A percentile compares a stretch with the other conserved stretches of the same genome.
Conservation (phyloP, 2,329 filamentous ascomycete species). For the Diaporthe vexans region DNA sequence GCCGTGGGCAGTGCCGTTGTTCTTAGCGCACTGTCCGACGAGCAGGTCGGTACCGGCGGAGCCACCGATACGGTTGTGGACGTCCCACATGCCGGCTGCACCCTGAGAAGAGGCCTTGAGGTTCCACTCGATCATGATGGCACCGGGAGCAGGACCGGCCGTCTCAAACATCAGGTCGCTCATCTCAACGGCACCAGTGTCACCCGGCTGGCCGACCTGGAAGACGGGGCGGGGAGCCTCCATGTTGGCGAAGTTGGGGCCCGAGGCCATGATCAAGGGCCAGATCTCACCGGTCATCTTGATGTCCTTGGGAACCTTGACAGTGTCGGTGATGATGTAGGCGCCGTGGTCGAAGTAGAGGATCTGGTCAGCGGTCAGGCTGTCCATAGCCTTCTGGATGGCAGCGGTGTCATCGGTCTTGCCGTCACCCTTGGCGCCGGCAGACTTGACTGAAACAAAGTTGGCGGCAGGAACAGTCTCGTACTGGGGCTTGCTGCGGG, state of each 20-base stretch:
- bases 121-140: slow-evolving; percentile 94
- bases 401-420: slow-evolving; percentile 87
- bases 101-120: slow-evolving; percentile 77
- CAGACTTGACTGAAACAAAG: slow-evolving; percentile 87
- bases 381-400: slow-evolving; percentile 84
- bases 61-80: slow-evolving; percentile 94
- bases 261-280: slow-evolving; percentile 89
- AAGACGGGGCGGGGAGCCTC: slow-evolving; percentile 86
- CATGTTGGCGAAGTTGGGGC: slow-evolving; percentile 79
- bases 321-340: slow-evolving; percentile 78
- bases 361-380: slow-evolving; percentile 72
- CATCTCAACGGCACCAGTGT: slow-evolving; percentile 87
- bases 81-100: slow-evolving; percentile 88
- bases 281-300: slow-evolving; percentile 93
- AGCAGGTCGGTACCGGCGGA: slow-evolving; percentile 87
- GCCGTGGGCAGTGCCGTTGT: slow-evolving; percentile 71
- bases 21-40: slow-evolving; percentile 84
- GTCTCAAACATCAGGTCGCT: slow-evolving; percentile 90
- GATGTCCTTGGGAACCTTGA: slow-evolving; percentile 82
- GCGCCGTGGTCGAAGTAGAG: slow-evolving; percentile 83
- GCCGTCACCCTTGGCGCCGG: slow-evolving; percentile 90
- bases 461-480: slow-evolving; percentile 73
- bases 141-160: slow-evolving; percentile 85
- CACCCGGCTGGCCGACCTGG: slow-evolving; percentile 83
- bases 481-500: slow-evolving; percentile 92